Evolutionary conservation across 306 rosid species (phyloP), one percentile per base, ranked within the genome.

Genomic region (Begonia masoniana): DNA sequence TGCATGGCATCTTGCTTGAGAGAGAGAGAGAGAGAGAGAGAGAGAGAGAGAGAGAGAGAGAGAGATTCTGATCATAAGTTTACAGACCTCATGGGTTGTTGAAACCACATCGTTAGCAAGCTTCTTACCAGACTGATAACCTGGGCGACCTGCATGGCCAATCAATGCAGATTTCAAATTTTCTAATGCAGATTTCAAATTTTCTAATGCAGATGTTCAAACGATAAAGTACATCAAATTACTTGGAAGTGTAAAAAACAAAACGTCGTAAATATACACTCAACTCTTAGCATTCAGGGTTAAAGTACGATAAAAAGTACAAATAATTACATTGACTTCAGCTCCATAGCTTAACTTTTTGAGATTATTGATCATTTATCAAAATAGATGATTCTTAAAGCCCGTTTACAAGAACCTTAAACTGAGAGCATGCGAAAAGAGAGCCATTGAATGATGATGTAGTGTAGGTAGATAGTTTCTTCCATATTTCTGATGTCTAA

Each of bases 1-100:
- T 65, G 62, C 62, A 54, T 47, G 15, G 39, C 35, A 51, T 15
- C 15, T 14, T 31, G 31, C 10, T 24, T 15, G 63, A 7, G 31
- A n/a, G 11, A 21, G 4, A 47, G 15, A 24, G 10, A 45, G 53
- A 43, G 48, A 43, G 1, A 43, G 48, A 43, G 48, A 43, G 48
- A 45, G 49, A 45, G 49, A 45, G 49, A 45, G 49, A 45, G 47
- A 43, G 47, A 43, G 49, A 45, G 49, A 45, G 49, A 45, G 49
- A 45, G 49, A 45, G 39, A 31, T 47, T 47, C 9, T 47, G 11
- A 47, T 13, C 39, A 31, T 6, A 31, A 21, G 9, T 31, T 50
- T 50, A 50, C 54, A 0, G 19, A 50, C 54, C 54, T 50, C 21
- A 15, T 50, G 12, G 5, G 10, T 50, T n/a, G 54, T 4, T 1